Conservation (phyloP, 2,329 filamentous ascomycete species). For the Fusarium brachygibbosum region DNA sequence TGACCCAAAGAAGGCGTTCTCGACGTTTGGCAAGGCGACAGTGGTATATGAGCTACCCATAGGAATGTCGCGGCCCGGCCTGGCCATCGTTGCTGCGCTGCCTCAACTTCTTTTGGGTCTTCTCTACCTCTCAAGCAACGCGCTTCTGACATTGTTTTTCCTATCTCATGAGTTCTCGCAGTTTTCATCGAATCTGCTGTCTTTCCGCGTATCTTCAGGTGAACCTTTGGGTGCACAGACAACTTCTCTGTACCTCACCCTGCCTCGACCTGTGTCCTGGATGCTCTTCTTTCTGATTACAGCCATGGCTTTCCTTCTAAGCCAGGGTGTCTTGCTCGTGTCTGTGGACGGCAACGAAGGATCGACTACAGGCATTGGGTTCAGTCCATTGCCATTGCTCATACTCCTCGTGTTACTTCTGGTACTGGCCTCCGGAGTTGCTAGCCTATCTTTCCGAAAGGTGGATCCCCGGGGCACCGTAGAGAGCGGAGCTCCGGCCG, state of each 20-base stretch:
- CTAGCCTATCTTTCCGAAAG: conserved; percentile 58
- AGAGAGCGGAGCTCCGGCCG: conserved; percentile 54
- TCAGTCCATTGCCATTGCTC: conserved; percentile 60
- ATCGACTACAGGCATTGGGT: conserved; percentile 53
- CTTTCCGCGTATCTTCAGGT: conserved; percentile 63
- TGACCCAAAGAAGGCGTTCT: conserved; percentile 50
- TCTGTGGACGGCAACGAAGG: conserved; percentile 48
- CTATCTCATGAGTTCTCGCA: conserved; percentile 65
- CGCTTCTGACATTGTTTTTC: conserved; percentile 62
- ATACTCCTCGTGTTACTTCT: conserved; percentile 58
- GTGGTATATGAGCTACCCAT: conserved; percentile 53
- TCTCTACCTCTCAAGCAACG: conserved; percentile 64
- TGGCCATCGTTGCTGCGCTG: conserved; percentile 59
- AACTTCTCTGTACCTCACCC: conserved; percentile 63
- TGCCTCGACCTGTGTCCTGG: conserved; percentile 63
- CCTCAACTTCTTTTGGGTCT: conserved; percentile 64
- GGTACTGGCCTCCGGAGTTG: conserved; percentile 52
- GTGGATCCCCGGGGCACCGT: conserved; percentile 55
- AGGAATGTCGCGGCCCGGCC: conserved; percentile 46
- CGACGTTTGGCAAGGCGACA: conserved; percentile 57
- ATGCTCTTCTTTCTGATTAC: conserved; percentile 60
- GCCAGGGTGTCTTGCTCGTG: conserved; percentile 59
- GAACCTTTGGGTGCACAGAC: conserved; percentile 60
- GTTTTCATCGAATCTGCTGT: conserved; percentile 54
- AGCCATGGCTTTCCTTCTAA: conserved; percentile 61